These are phyloP conservation scores for Russula sp. DNA, from an alignment of 768 basidiomycete species.

Conservation along the genomic window DNA sequence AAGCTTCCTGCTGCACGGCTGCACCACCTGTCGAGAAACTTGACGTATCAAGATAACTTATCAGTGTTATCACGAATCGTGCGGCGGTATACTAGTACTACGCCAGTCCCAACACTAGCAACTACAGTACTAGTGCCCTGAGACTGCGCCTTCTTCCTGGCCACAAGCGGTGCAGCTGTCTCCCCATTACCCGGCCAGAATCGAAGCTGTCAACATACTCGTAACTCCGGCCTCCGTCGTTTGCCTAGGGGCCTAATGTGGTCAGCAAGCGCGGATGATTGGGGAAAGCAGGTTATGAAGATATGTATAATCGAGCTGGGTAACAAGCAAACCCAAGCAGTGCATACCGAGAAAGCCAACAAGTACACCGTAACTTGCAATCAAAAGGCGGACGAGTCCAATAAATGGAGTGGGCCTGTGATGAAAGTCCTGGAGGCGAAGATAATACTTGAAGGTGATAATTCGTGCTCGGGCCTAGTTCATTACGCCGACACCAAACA, in stretches of 20 bases:
- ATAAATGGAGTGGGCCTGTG: constrained; percentile 5
- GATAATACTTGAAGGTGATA: background rate
- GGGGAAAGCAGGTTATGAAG: background rate
- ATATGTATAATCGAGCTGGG: constrained; percentile 3
- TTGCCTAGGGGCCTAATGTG: background rate
- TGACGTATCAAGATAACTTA: background rate
- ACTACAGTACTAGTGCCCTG: background rate
- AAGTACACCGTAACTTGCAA: background rate
- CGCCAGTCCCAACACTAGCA: background rate
- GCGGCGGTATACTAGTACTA: background rate
- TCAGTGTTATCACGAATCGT: too few relatives aligned
- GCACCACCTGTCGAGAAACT: too few relatives aligned
- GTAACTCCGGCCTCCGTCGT: background rate
- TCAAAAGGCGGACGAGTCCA: background rate
- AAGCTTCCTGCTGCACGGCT: too few relatives aligned
- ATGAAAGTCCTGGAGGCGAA: constrained; percentile 1
- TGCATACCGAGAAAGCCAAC: constrained; percentile 1
- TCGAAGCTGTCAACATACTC: background rate
- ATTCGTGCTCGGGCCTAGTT: background rate
- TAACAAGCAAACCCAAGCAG: background rate
- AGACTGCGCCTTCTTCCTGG: background rate
- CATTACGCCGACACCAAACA: constrained; percentile 1
- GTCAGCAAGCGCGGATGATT: background rate
- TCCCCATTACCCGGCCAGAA: background rate
- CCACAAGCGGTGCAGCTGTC: background rate